A percentile compares a stretch with the other conserved stretches of the same genome.
Conservation (phyloP, 768 basidiomycete species). For the Pleurotus platypus region DNA sequence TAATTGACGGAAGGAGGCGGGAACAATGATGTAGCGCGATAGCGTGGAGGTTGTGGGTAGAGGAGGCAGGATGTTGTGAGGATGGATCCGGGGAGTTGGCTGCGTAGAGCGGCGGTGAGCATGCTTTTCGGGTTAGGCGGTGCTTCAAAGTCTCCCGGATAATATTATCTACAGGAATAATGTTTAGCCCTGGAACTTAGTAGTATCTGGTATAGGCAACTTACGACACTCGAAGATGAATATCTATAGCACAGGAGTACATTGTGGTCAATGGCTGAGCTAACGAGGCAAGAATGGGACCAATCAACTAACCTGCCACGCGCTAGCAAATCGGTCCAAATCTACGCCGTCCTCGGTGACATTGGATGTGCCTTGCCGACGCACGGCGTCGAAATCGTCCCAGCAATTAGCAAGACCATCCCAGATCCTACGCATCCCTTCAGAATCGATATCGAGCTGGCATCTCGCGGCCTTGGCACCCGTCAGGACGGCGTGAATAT, state of each 20-base stretch:
- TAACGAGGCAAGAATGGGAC: neutral
- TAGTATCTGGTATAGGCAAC: slow-evolving; percentile 22
- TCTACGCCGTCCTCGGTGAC: slow-evolving; percentile 34
- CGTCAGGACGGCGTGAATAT: slow-evolving; percentile 75
- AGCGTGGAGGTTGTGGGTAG: slow-evolving; percentile 41
- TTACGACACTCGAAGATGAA: slow-evolving; percentile 88
- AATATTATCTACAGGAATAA: slow-evolving; percentile 58
- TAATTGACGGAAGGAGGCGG: slow-evolving; percentile 44
- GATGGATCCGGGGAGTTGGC: slow-evolving; percentile 44
- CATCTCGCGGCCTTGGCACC: slow-evolving; percentile 55
- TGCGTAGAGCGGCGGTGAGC: slow-evolving; percentile 29
- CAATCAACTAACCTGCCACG: slow-evolving; percentile 70
- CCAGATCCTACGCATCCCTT: slow-evolving; percentile 78
- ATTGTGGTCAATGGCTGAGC: slow-evolving; percentile 8
- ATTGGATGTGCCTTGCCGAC: slow-evolving; percentile 27
- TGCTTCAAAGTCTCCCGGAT: slow-evolving; percentile 82
- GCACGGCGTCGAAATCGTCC: slow-evolving; percentile 76
- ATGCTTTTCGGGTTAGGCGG: slow-evolving; percentile 32
- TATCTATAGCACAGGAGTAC: slow-evolving; percentile 42
- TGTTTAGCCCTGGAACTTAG: neutral
- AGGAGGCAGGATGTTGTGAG: slow-evolving; percentile 37
- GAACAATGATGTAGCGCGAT: slow-evolving; percentile 51
- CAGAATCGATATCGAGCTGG: slow-evolving; percentile 52
- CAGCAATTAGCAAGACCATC: slow-evolving; percentile 76
- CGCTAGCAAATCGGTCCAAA: slow-evolving; percentile 65